These are phyloP conservation scores for Ceratocystis cacaofunesta DNA, from an alignment of 2,329 filamentous ascomycete species.

Conservation along the genomic window DNA sequence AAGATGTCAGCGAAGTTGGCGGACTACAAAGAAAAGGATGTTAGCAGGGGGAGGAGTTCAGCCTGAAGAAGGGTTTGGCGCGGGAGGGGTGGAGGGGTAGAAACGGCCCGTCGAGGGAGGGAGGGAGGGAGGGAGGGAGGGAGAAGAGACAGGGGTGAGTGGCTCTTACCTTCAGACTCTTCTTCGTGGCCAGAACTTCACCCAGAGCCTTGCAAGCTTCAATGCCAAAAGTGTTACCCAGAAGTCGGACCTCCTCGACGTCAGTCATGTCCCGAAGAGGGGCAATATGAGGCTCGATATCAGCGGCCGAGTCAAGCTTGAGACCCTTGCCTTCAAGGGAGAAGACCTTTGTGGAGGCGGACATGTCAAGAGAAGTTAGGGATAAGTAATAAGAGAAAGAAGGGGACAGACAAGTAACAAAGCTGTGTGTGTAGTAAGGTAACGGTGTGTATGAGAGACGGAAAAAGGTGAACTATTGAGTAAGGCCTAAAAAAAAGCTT, in stretches of 20 bases:
- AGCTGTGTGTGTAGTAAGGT: neutral
- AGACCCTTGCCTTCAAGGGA: constrained; percentile 82
- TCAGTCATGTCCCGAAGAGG: constrained; percentile 55
- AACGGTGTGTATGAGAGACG: neutral
- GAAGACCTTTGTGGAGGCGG: constrained; percentile 50
- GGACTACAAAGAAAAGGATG: constrained; percentile 30
- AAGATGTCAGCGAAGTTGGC: constrained; percentile 97
- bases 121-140: neutral
- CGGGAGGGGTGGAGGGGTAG: constrained; percentile 15
- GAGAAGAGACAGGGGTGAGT: constrained; percentile 1
- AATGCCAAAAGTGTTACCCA: constrained; percentile 86
- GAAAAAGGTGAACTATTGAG: neutral
- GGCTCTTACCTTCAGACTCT: constrained; percentile 51
- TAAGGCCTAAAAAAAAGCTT: neutral
- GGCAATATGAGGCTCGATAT: constrained; percentile 73
- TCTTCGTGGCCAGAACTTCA: constrained; percentile 70
- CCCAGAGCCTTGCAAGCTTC: constrained; percentile 76
- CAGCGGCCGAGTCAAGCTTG: constrained; percentile 78
- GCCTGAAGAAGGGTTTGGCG: neutral
- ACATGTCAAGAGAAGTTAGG: constrained; percentile 27
- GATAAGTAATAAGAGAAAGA: neutral
- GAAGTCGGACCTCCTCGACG: constrained; percentile 70
- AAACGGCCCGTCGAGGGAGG: neutral
- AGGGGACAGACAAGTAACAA: neutral
- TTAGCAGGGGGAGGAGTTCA: neutral